phyloP scores from a whole-genome alignment of 495 filamentous ascomycete species.

The Penicillium bovifimosum region DNA sequence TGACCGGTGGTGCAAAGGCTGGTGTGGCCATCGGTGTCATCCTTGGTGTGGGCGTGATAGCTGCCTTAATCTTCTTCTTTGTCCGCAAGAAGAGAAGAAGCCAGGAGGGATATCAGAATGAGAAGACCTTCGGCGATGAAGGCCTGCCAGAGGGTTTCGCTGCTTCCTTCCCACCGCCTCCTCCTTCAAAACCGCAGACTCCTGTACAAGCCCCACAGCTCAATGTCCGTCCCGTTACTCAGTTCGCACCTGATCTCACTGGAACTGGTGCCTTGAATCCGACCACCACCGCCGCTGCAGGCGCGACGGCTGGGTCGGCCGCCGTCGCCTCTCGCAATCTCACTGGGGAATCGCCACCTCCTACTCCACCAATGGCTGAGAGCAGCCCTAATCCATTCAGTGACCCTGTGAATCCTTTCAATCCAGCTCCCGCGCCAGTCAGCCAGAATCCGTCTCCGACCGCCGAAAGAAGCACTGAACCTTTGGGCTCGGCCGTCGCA shows the following conservation, averaged over 20 bases:
- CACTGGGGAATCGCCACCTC: slow-evolving; percentile 33
- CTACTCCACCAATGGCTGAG: slow-evolving; percentile 33
- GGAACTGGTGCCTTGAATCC: slow-evolving; percentile 30
- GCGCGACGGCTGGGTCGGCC: slow-evolving; percentile 25
- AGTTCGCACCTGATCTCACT: slow-evolving; percentile 71
- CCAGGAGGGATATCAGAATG: slow-evolving; percentile 55
- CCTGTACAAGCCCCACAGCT: slow-evolving; percentile 69
- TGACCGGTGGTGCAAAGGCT: slow-evolving; percentile 59
- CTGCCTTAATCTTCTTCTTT: slow-evolving; percentile 59
- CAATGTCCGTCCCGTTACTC: slow-evolving; percentile 80
- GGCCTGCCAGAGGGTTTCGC: slow-evolving; percentile 20
- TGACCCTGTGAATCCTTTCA: slow-evolving; percentile 51
- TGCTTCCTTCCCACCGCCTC: slow-evolving; percentile 33
- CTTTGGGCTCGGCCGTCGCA: slow-evolving; percentile 23
- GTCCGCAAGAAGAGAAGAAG: slow-evolving; percentile 54
- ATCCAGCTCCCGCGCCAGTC: slow-evolving; percentile 17
- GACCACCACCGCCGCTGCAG: slow-evolving; percentile 34
- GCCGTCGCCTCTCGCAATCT: slow-evolving; percentile 32
- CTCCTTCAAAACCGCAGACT: slow-evolving; percentile 24
- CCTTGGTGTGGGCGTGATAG: slow-evolving; percentile 55
- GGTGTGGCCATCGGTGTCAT: slow-evolving; percentile 79
- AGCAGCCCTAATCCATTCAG: slow-evolving; percentile 40
- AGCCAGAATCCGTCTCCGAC: slow-evolving; percentile 16
- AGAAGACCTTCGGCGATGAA: slow-evolving; percentile 41
- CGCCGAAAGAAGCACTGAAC: slow-evolving; percentile 19